A percentile compares a stretch with the other conserved stretches of the same genome.
Evolutionary conservation across 129 eudicot species (phyloP).

Genomic region (Centaurea solstitialis): DNA sequence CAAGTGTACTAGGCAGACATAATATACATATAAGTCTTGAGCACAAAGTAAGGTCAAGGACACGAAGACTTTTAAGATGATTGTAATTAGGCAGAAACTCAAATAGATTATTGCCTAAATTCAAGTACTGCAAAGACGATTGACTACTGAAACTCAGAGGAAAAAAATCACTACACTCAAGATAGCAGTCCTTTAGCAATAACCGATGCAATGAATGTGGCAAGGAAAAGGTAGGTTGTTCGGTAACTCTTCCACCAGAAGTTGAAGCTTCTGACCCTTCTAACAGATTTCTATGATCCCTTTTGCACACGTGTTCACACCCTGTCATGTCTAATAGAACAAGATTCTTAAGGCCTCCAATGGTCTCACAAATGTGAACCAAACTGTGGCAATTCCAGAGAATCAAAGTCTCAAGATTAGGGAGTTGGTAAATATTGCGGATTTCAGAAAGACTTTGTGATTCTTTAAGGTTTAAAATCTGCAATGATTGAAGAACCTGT

Average conservation of each 20-base stretch:
- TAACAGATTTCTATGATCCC: neutral
- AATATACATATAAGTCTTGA: neutral
- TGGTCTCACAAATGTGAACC: neutral
- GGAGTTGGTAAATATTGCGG: neutral
- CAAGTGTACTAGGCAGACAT: constrained; percentile 27
- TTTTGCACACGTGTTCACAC: neutral
- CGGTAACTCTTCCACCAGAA: neutral
- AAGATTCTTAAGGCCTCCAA: neutral
- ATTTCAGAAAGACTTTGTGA: neutral
- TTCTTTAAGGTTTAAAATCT: neutral
- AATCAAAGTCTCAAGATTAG: neutral
- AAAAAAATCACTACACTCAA: neutral
- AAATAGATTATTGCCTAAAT: constrained; percentile 16
- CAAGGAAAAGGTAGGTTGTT: neutral
- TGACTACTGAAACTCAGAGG: constrained; percentile 13
- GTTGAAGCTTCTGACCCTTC: neutral
- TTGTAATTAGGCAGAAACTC: constrained; percentile 5
- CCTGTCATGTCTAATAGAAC: neutral
- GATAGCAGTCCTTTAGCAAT: constrained; percentile 21
- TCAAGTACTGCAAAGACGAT: constrained; percentile 9
- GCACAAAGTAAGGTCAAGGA: constrained; percentile 22
- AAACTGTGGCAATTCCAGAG: neutral
- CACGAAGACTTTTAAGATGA: constrained; percentile 18
- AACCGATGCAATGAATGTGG: constrained; percentile 15
- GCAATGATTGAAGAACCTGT: neutral